Evolutionary conservation across 2,329 filamentous ascomycete species (phyloP), one percentile per base, ranked within the genome.

Genomic region (Fusarium nanum): DNA sequence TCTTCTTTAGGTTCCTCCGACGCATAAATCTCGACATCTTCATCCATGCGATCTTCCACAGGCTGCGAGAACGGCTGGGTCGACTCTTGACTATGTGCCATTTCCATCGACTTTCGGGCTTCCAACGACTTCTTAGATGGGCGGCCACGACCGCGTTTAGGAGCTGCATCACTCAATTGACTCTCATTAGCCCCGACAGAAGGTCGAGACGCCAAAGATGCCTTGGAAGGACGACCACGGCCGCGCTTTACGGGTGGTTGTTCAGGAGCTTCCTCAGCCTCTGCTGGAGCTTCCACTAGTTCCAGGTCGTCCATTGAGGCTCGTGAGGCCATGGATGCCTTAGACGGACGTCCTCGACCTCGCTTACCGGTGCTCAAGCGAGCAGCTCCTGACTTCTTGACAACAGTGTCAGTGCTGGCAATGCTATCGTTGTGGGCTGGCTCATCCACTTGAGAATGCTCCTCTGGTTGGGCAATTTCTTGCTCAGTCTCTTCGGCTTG

Each of bases 321-420:
- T 23, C 71, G 73, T 7, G 76, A 72, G 3, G 74, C 74, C 18
- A 76, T 56, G 5, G 79, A 80, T 40, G 74, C 71, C 58, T 77
- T 78, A 11, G 75, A 75, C 20, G 75, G 73, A 8, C 76, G 71
- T 23, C 76, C 79, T 67, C 76, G 74, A 2, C 73, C 69, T 49
- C 73, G 68, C 56, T 74, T 79, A 23, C 67, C 64, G 2, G 69
- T 64, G 12, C 70, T 72, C 11, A 59, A 59, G 13, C 65, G 58
- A 54, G 56, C 67, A 34, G 59, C 40, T 12, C 67, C 68, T 25
- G 78, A 77, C 25, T 78, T 82, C 63, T 80, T 82, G 16, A 82
- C 74, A 16, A 83, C 78, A 2, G 82, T 85, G 40, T 79, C 80
- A 42, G 81, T 83, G 71, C 82, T 84, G 34, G 75, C 75, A 22